Evolutionary conservation across 768 basidiomycete species (phyloP).

Genomic region (Clathrus columnatus): DNA sequence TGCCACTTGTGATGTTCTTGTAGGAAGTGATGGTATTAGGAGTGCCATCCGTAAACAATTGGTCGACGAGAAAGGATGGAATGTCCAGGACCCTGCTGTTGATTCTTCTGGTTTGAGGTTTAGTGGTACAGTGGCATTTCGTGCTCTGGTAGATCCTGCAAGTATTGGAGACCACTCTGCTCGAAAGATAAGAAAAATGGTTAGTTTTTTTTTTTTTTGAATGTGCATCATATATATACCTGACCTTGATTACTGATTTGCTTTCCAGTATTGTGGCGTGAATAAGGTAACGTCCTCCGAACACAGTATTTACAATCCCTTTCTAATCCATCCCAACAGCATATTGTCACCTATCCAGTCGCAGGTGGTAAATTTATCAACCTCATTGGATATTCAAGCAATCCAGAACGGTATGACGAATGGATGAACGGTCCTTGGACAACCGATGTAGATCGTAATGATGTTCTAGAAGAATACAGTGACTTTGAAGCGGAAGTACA

Average conservation of each 20-base stretch:
- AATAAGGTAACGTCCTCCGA: slow-evolving; percentile 7
- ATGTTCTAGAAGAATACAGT: slow-evolving; percentile 36
- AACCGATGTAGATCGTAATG: slow-evolving; percentile 5
- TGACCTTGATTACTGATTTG: not conserved
- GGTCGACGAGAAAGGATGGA: slow-evolving; percentile 18
- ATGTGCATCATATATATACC: no score
- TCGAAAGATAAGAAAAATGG: slow-evolving; percentile 35
- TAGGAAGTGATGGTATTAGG: slow-evolving; percentile 26
- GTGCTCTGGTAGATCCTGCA: slow-evolving; percentile 30
- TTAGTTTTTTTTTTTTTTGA: no score
- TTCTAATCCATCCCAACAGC: slow-evolving; percentile 27
- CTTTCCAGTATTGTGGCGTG: not conserved
- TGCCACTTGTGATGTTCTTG: slow-evolving; percentile 21
- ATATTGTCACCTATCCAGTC: slow-evolving; percentile 54
- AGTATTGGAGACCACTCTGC: slow-evolving; percentile 21
- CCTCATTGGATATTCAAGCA: not conserved
- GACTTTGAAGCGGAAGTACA: slow-evolving; percentile 55
- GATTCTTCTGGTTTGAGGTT: slow-evolving; percentile 33
- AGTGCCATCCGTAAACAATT: slow-evolving; percentile 26
- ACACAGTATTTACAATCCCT: no score
- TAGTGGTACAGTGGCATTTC: slow-evolving; percentile 37
- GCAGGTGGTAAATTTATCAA: slow-evolving; percentile 20
- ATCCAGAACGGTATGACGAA: not conserved
- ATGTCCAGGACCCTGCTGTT: slow-evolving; percentile 18
- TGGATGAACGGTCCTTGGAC: not conserved